Evolutionary conservation across 2,329 filamentous ascomycete genomes (phyloP).

Genomic region (Penicillium concentricum): DNA sequence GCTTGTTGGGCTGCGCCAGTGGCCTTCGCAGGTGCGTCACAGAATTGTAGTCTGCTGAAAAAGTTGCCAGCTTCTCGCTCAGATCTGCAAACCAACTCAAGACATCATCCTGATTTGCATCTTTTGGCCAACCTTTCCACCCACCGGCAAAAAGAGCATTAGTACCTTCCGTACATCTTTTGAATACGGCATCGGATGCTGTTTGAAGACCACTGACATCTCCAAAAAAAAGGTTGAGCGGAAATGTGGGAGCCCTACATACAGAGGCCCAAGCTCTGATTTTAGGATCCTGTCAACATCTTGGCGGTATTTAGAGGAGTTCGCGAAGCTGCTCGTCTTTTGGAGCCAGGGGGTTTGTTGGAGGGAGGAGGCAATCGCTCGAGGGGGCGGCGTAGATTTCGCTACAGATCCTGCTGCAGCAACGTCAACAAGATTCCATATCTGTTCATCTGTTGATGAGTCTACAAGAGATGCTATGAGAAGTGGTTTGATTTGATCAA

Average conservation of each 20-base stretch:
- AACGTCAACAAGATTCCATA: too few relatives aligned
- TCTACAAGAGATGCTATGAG: too few relatives aligned
- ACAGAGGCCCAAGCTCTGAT: conserved; percentile 27
- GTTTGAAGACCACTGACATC: conserved; percentile 21
- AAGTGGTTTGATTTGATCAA: too few relatives aligned
- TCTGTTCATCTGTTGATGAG: too few relatives aligned
- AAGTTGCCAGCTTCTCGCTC: conserved; percentile 11
- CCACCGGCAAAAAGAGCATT: conserved; percentile 25
- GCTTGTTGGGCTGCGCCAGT: conserved; percentile 19
- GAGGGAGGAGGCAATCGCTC: too few relatives aligned
- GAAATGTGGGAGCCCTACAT: conserved; percentile 27
- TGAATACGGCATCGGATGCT: conserved; percentile 23
- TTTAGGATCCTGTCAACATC: conserved; percentile 28
- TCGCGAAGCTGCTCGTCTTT: too few relatives aligned
- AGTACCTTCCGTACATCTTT: conserved; percentile 24
- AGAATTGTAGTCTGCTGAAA: conserved; percentile 6
- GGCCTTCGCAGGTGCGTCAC: conserved; percentile 7
- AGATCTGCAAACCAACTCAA: conserved; percentile 26
- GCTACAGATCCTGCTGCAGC: too few relatives aligned
- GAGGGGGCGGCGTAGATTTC: background rate
- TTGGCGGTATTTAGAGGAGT: too few relatives aligned
- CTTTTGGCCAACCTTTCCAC: conserved; percentile 14
- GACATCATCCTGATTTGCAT: conserved; percentile 13
- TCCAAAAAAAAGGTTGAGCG: conserved; percentile 25
- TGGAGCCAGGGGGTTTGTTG: too few relatives aligned